Evolutionary conservation across 2,329 filamentous ascomycete genomes (phyloP).

Genomic region (Pleoardoris graminearum): DNA sequence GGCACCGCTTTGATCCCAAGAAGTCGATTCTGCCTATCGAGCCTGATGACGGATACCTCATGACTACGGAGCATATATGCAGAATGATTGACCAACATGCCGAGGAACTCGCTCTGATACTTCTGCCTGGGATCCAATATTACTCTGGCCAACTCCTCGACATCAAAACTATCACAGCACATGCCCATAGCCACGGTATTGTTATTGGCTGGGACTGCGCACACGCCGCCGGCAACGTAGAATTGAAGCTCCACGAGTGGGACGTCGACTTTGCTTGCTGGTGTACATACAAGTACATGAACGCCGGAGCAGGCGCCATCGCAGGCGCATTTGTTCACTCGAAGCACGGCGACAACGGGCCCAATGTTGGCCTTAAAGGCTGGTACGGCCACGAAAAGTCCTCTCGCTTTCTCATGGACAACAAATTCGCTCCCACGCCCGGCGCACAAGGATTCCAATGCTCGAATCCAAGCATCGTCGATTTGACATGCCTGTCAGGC

Average conservation of each 20-base stretch:
- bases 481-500: conserved; percentile 74
- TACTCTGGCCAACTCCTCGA: conserved; percentile 89
- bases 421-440: conserved; percentile 72
- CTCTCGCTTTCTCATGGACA: conserved; percentile 81
- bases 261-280: conserved; percentile 87
- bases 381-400: conserved; percentile 86
- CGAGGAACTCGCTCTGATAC: conserved; percentile 69
- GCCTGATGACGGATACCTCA: conserved; percentile 64
- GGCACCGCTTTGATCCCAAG: conserved; percentile 66
- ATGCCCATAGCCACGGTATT: conserved; percentile 72
- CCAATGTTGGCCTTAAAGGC: conserved; percentile 69
- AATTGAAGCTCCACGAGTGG: conserved; percentile 80
- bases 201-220: conserved; percentile 85
- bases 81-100: conserved; percentile 73
- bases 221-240: conserved; percentile 83
- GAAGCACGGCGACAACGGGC: conserved; percentile 65
- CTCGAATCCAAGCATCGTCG: conserved; percentile 79
- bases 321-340: conserved; percentile 80
- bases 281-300: conserved; percentile 96
- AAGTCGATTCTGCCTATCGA: conserved; percentile 70
- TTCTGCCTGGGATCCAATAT: conserved; percentile 86
- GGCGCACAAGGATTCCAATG: conserved; percentile 82
- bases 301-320: conserved; percentile 79
- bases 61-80: conserved; percentile 72
- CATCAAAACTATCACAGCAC: conserved; percentile 74